Percentiles rank a stretch among this genome's conserved stretches.
Evolutionary conservation across 2,329 filamentous ascomycete species (phyloP).

Genomic region (Ceratocystis alfenasii): DNA sequence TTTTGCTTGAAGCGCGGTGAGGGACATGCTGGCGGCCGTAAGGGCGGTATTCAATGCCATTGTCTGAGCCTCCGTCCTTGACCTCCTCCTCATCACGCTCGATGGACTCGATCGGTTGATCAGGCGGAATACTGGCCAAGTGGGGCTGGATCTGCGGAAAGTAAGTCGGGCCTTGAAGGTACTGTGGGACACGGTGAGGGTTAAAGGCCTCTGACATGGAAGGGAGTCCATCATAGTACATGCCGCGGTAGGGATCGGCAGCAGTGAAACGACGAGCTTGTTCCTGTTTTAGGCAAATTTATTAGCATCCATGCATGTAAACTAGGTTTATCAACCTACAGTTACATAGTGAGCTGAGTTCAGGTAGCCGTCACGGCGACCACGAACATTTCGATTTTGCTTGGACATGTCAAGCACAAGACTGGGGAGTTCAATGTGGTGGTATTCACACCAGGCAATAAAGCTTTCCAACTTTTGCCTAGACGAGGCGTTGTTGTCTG

Average conservation of each 20-base stretch:
- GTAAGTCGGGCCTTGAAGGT: background rate
- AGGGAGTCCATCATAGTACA: constrained; percentile 14
- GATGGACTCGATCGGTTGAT: constrained; percentile 1
- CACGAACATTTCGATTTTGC: constrained; percentile 1
- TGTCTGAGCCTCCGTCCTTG: background rate
- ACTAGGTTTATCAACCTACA: constrained; percentile 7
- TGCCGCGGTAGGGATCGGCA: constrained; percentile 20
- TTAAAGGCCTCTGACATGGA: constrained; percentile 8
- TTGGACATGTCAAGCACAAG: constrained; percentile 5
- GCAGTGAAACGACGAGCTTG: constrained; percentile 16
- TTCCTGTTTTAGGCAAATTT: constrained; percentile 10
- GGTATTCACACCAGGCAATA: constrained; percentile 14
- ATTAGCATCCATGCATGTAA: background rate
- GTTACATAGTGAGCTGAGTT: constrained; percentile 16
- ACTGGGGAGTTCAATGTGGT: constrained; percentile 11
- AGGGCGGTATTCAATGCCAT: constrained; percentile 16
- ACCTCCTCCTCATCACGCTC: background rate
- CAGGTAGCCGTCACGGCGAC: constrained; percentile 18
- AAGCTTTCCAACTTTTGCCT: constrained; percentile 12
- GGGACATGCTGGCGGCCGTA: constrained; percentile 4
- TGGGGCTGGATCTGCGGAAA: background rate
- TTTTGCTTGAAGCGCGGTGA: background rate
- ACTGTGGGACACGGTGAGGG: background rate
- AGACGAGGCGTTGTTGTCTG: background rate
- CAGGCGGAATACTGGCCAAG: background rate